Evolutionary conservation across 352 stramenopile species (phyloP), one percentile per base, ranked within the genome.

Genomic region (Pythium scleroteichum): DNA sequence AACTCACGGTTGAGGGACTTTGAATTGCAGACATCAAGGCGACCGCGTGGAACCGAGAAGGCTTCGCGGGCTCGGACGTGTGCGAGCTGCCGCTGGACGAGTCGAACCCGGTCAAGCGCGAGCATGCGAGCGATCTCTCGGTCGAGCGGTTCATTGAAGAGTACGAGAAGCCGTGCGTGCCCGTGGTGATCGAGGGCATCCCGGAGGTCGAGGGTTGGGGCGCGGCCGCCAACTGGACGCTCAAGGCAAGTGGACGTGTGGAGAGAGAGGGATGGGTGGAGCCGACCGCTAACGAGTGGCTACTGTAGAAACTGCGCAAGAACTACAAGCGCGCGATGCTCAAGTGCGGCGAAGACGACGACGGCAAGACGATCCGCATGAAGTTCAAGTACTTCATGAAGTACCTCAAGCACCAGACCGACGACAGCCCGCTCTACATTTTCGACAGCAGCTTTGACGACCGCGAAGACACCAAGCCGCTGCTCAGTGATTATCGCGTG

Each of bases 361-460:
- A 89, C 58, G 85, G 82, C 56, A 85, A 85, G 62, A 78, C 82
- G 10, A 75, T 94, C 47, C 82, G 82, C 20, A 82, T 94, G 73
- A 90, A 92, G 59, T 82, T 91, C 53, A 94, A 92, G 71, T 76
- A 92, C 63, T 94, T 94, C 39, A 70, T 79, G 48, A 78, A 75
- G 66, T 92, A 94, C 63, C 53, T 91, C 44, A 80, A 80, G 39
- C 70, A 68, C 5, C 85, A 94, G 58, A 90, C 73, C 16, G 90
- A 97, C 63, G 87, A 97, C 59, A 90, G 86, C 38, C 97, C 96
- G 32, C 64, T 99, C 24, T 99, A 99, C 74, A 85, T 99, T n/a
- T 99, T 99, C 64, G 96, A 99, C 86, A 95, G 92, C 68, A 90
- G 82, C 2, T 98, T 98, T 66, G 89, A 94, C 75, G 63, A 90